Conservation (phyloP, 176 grass and related monocot genomes). For the Microstegium vimineum region DNA sequence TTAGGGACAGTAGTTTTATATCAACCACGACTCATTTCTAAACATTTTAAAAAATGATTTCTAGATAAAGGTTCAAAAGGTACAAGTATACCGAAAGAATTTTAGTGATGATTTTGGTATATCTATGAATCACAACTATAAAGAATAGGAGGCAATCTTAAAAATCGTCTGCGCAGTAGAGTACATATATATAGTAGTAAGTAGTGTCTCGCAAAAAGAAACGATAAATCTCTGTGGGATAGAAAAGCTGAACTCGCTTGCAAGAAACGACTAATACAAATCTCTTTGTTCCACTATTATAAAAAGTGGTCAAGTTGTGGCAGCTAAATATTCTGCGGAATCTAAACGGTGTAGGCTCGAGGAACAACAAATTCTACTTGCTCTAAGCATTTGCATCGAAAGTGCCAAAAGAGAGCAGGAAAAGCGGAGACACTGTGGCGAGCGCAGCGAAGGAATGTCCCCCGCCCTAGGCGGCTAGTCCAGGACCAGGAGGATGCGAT, state of each 20-base stretch:
- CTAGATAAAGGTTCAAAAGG: too few species aligned
- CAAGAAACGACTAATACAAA: background rate
- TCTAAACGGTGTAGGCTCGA: conserved; percentile 13
- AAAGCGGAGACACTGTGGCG: conserved; percentile 32
- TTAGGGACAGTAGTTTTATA: too few species aligned
- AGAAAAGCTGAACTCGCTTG: background rate
- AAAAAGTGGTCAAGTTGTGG: background rate
- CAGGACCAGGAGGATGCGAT: background rate
- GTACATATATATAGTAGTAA: too few species aligned
- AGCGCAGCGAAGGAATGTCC: conserved; percentile 35
- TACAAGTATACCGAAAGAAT: too few species aligned
- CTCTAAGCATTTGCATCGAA: conserved; percentile 12
- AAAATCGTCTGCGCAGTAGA: too few species aligned
- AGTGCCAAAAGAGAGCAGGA: background rate
- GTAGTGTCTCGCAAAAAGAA: too few species aligned
- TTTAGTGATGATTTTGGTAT: too few species aligned
- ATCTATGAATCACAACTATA: too few species aligned
- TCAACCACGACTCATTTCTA: too few species aligned
- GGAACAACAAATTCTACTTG: conserved; percentile 22
- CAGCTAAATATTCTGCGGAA: conserved; percentile 3
- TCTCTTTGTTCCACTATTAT: background rate
- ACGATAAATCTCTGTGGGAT: background rate
- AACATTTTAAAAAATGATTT: too few species aligned
- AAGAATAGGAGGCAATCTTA: too few species aligned
- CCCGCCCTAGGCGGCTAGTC: background rate